Conservation (phyloP, 2,329 filamentous ascomycete genomes). For the Mycocentrospora acerina region DNA sequence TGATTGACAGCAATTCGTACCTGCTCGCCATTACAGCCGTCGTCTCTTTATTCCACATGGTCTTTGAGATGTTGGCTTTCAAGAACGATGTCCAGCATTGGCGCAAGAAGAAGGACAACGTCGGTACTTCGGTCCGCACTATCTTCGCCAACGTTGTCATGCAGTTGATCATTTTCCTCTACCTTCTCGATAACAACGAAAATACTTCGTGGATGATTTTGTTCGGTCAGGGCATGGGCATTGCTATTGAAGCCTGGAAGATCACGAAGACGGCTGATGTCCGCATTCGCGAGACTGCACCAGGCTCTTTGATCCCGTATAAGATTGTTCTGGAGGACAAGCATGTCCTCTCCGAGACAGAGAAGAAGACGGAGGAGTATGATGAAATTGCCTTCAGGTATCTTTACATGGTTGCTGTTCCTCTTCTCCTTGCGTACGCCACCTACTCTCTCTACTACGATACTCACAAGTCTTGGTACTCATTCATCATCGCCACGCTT, state of each 20-base stretch:
- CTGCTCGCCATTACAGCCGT: constrained; percentile 81
- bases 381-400: constrained; percentile 98
- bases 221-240: constrained; percentile 85
- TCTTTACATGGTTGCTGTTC: constrained; percentile 89
- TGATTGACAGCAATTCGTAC: constrained; percentile 91
- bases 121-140: constrained; percentile 92
- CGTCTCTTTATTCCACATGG: constrained; percentile 85
- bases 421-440: constrained; percentile 85
- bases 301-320: constrained; percentile 75
- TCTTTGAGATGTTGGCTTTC: constrained; percentile 95
- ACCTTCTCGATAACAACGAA: constrained; percentile 94
- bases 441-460: constrained; percentile 91
- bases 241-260: constrained; percentile 83
- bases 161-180: constrained; percentile 94
- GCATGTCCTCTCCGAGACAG: constrained; percentile 90
- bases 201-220: constrained; percentile 99
- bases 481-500: constrained; percentile 89
- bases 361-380: constrained; percentile 98
- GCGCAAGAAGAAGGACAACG: constrained; percentile 99
- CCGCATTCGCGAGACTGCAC: constrained; percentile 67
- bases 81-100: constrained; percentile 97
- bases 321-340: constrained; percentile 90
- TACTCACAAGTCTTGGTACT: constrained; percentile 97
- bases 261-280: constrained; percentile 94
- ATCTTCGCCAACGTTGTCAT: constrained; percentile 98